phyloP scores from a whole-genome alignment of 2,329 filamentous ascomycete species.

The Sphaerulina musiva region DNA sequence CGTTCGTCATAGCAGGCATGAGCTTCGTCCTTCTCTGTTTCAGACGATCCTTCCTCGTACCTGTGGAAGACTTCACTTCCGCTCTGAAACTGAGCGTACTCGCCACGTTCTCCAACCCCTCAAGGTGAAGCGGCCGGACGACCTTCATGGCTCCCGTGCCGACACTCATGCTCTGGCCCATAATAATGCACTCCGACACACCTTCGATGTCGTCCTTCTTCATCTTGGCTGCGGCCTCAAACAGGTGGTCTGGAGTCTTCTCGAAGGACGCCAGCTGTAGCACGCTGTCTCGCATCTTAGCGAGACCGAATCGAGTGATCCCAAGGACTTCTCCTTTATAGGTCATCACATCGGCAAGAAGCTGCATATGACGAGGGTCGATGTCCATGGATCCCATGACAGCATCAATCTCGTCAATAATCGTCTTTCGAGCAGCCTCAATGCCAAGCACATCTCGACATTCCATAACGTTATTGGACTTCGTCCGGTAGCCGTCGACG shows the following conservation, averaged over 20 bases:
- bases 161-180: slow-evolving; percentile 88
- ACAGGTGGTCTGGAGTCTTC: slow-evolving; percentile 95
- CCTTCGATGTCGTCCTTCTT: slow-evolving; percentile 90
- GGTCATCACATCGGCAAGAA: slow-evolving; percentile 97
- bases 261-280: slow-evolving; percentile 93
- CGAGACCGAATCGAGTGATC: slow-evolving; percentile 91
- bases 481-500: slow-evolving; percentile 68
- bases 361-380: slow-evolving; percentile 94
- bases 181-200: slow-evolving; percentile 94
- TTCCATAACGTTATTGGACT: slow-evolving; percentile 87
- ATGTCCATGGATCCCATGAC: slow-evolving; percentile 96
- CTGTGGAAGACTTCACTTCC: slow-evolving; percentile 12
- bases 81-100: slow-evolving; percentile 17
- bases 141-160: slow-evolving; percentile 92
- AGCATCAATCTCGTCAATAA: slow-evolving; percentile 75
- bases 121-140: slow-evolving; percentile 65
- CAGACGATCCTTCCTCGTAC: slow-evolving; percentile 19
- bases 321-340: slow-evolving; percentile 96
- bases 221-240: slow-evolving; percentile 86
- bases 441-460: slow-evolving; percentile 82
- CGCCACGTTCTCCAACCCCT: slow-evolving; percentile 44
- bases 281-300: slow-evolving; percentile 93
- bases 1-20: slow-evolving; percentile 17
- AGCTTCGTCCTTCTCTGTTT: slow-evolving; percentile 13
- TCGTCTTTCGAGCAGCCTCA: slow-evolving; percentile 84